Conservation (phyloP, 2,329 filamentous ascomycete species). For the Sporothrix schenckii region DNA sequence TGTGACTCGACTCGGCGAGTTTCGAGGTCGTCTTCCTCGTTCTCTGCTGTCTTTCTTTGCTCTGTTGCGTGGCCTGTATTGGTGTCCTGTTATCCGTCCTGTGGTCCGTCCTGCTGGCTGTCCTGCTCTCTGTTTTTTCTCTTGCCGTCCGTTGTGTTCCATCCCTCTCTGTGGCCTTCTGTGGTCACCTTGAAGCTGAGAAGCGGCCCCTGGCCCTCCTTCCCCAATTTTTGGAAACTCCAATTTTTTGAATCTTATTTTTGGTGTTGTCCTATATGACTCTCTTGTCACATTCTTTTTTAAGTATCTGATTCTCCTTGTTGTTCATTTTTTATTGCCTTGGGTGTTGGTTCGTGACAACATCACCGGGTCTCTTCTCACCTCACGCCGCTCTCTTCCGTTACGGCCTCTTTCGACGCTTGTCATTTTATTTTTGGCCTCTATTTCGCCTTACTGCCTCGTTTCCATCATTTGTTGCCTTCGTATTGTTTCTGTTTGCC, state of each 20-base stretch:
- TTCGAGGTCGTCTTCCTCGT: background rate
- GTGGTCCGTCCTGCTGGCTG: too few relatives aligned
- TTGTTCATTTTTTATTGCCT: background rate
- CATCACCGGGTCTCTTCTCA: slow-evolving; percentile 23
- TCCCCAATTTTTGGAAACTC: slow-evolving; percentile 10
- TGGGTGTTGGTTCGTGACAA: slow-evolving; percentile 20
- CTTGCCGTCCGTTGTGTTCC: background rate
- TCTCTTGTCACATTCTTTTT: slow-evolving; percentile 24
- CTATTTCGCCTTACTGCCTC: background rate
- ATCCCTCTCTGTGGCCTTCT: slow-evolving; percentile 13
- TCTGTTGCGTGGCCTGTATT: background rate
- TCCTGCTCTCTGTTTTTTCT: background rate
- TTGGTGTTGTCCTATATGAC: slow-evolving; percentile 1
- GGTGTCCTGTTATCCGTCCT: too few relatives aligned
- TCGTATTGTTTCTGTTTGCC: background rate
- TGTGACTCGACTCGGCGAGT: slow-evolving; percentile 17
- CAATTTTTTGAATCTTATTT: background rate
- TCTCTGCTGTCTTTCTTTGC: background rate
- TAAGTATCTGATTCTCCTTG: background rate
- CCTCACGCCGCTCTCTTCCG: slow-evolving; percentile 5
- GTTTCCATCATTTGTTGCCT: background rate
- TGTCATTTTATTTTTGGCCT: slow-evolving; percentile 1
- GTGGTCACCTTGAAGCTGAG: slow-evolving; percentile 18
- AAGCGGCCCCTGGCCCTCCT: background rate
- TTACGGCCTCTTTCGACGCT: background rate